A percentile compares a stretch with the other conserved stretches of the same genome.
Evolutionary conservation across 2,329 filamentous ascomycete genomes (phyloP).

Genomic region (Sporothrix curviconia): DNA sequence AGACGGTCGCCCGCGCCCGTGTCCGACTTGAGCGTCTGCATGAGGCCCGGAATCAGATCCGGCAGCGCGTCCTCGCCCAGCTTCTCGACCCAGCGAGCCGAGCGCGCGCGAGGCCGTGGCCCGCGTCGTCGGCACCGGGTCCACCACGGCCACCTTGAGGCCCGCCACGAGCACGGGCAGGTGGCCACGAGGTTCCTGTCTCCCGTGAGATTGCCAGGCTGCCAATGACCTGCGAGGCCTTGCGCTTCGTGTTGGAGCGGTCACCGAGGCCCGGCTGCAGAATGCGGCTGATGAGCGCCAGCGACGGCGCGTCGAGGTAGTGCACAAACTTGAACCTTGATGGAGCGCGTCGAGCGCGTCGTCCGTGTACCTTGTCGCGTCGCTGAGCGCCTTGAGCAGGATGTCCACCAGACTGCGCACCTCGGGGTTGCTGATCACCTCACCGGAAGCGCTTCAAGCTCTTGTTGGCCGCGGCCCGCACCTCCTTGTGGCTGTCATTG

Average conservation of each 20-base stretch:
- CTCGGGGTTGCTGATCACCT: slow-evolving; percentile 97
- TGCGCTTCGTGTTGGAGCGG: slow-evolving; percentile 89
- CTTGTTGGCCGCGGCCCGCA: slow-evolving; percentile 83
- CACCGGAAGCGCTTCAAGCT: slow-evolving; percentile 95
- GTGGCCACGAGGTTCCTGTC: slow-evolving; percentile 86
- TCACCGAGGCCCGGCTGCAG: slow-evolving; percentile 87
- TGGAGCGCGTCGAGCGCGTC: slow-evolving; percentile 86
- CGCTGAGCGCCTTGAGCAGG: slow-evolving; percentile 90
- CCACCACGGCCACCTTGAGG: slow-evolving; percentile 80
- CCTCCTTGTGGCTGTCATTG: slow-evolving; percentile 98
- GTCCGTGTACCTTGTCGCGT: slow-evolving; percentile 95
- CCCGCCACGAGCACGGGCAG: slow-evolving; percentile 88
- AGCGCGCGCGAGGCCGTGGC: slow-evolving; percentile 94
- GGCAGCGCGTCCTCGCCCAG: slow-evolving; percentile 93
- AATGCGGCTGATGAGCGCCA: slow-evolving; percentile 91
- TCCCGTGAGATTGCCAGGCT: slow-evolving; percentile 92
- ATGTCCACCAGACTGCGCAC: slow-evolving; percentile 89
- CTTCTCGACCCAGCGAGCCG: slow-evolving; percentile 95
- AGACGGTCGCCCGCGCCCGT: slow-evolving; percentile 93
- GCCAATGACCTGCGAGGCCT: slow-evolving; percentile 94
- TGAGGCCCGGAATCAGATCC: slow-evolving; percentile 93
- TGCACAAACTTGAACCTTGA: slow-evolving; percentile 98
- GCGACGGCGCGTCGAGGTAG: slow-evolving; percentile 93
- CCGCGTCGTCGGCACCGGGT: slow-evolving; percentile 91
- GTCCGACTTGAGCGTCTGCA: slow-evolving; percentile 96